Conservation (phyloP, 1,284 basidiomycete genomes). For the Leccinum ponderosum region DNA sequence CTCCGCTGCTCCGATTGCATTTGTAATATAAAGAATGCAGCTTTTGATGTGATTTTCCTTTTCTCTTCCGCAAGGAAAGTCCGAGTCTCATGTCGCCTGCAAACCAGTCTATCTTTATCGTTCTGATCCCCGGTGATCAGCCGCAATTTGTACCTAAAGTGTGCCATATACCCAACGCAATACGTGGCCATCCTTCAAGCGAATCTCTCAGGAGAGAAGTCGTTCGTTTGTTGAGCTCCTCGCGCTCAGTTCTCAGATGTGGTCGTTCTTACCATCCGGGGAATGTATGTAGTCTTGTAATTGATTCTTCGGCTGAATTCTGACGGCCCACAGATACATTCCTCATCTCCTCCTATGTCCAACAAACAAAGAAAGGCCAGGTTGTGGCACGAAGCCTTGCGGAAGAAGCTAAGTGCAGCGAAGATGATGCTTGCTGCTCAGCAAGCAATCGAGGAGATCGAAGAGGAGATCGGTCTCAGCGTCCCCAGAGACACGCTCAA, state of each 20-base stretch:
- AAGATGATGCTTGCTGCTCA: slow-evolving; percentile 5
- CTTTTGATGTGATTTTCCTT: not conserved
- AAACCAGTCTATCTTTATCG: not conserved
- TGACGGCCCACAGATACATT: not conserved
- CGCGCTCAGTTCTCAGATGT: not conserved
- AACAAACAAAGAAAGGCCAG: slow-evolving; percentile 4
- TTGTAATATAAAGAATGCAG: not conserved
- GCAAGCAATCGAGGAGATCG: not conserved
- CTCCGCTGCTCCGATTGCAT: slow-evolving; percentile 1
- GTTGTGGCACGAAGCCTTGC: slow-evolving; percentile 1
- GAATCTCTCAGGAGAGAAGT: not conserved
- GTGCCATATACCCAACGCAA: not conserved
- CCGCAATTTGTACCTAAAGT: not conserved
- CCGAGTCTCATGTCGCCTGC: not conserved
- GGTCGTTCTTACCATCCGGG: not conserved
- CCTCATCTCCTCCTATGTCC: not conserved
- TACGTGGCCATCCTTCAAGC: not conserved
- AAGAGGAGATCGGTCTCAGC: slow-evolving; percentile 1
- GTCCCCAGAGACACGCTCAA: not conserved
- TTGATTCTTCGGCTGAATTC: not conserved
- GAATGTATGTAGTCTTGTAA: not conserved
- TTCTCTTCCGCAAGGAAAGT: not conserved
- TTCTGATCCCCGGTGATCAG: not conserved
- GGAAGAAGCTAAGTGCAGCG: not conserved
- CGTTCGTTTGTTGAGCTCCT: not conserved